Evolutionary conservation across 331 rosid genomes (phyloP), one percentile per base, ranked within the genome.

Genomic region (Spiraea crenata): DNA sequence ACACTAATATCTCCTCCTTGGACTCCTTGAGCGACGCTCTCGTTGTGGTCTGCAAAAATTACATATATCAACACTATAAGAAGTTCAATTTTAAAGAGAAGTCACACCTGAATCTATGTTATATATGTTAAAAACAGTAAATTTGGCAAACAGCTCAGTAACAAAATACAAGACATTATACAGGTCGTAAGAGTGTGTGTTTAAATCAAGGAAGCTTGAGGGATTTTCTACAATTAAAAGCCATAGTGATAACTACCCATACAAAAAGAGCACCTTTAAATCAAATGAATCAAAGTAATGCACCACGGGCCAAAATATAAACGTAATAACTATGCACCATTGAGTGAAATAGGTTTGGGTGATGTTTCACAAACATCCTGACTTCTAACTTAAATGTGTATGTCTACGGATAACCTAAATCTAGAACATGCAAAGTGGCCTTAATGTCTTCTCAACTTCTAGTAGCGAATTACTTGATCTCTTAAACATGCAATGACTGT

Each of bases 11-110:
- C 97, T 89, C 80, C 95, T 89, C 82, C 97, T 76, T 5, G 97
- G 99, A 72, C 99, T 95, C 93, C 99, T 85, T 10, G 99, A 95
- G 66, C 97, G 99, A 3, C 96, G 90, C 59, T 93, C 98, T 54
- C 98, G 71, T 44, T 80, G 56, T 15, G 85, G 86, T 67, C 99
- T 95, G 88, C 76, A 81, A 50, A 79, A 71, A 55, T 50, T 40
- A 0, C 65, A 56, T 70, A 63, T 74, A 70, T 51, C 31, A 50
- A 39, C 58, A 31, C 41, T 16, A 16, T n/a, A 67, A n/a, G 49
- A 25, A 25, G 2, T 25, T 25, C 31, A 25, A 25, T 25, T 34
- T 46, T 47, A 9, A 14, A 54, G 60, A 50, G n/a, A 48, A 74
- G 49, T 69, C 74, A 73, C 59, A 59, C 40, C 51, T 17, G 44